Conservation (phyloP, 345 rosid genomes). For the Populus davidiana region DNA sequence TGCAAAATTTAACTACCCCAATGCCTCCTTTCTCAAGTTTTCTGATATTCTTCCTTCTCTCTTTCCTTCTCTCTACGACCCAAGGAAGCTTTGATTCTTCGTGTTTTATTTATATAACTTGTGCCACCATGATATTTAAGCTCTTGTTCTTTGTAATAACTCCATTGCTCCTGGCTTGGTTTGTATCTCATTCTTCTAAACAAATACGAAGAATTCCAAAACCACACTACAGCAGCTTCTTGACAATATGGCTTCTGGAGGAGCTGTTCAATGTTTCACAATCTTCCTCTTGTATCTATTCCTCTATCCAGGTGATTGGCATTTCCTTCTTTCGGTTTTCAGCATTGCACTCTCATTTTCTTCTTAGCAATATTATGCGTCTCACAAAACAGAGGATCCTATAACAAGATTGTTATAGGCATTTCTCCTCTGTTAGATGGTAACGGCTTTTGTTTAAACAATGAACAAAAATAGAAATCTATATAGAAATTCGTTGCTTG, state of each 20-base stretch:
- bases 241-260: slow-evolving; percentile 42
- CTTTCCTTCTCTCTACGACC: slow-evolving; percentile 48
- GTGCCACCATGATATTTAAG: slow-evolving; percentile 36
- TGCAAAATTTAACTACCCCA: slow-evolving; percentile 60
- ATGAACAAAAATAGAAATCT: background rate
- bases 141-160: slow-evolving; percentile 54
- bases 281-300: slow-evolving; percentile 51
- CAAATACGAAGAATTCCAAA: slow-evolving; percentile 17
- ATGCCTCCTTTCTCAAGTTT: slow-evolving; percentile 96
- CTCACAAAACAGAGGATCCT: background rate
- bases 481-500: background rate
- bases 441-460: background rate
- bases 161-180: slow-evolving; percentile 42
- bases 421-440: background rate
- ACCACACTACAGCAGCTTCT: slow-evolving; percentile 20
- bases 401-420: background rate
- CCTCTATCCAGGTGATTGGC: slow-evolving; percentile 62
- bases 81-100: slow-evolving; percentile 90
- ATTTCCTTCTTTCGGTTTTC: background rate
- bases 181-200: slow-evolving; percentile 37
- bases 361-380: background rate
- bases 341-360: background rate
- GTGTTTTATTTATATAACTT: slow-evolving; percentile 38
- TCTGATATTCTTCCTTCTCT: slow-evolving; percentile 74
- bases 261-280: slow-evolving; percentile 32